phyloP scores from a whole-genome alignment of 768 basidiomycete genomes.

The Trametes villosa region DNA sequence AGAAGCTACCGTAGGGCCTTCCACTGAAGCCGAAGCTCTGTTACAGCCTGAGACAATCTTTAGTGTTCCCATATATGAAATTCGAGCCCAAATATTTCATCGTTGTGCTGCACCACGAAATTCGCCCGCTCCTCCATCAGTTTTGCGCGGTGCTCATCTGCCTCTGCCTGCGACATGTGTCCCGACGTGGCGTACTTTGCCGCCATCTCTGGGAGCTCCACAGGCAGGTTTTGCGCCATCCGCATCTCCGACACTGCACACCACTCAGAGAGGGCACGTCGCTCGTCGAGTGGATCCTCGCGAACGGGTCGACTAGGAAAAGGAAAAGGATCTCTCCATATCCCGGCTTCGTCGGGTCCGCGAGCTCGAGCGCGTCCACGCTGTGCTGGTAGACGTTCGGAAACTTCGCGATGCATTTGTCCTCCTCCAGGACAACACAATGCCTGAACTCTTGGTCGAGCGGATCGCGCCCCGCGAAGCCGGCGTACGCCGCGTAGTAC shows the following conservation, averaged over 20 bases:
- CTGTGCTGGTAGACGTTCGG: conserved; percentile 45
- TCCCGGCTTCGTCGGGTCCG: conserved; percentile 38
- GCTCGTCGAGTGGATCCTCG: conserved; percentile 36
- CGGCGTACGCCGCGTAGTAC: conserved; percentile 5
- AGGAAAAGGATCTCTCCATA: conserved; percentile 44
- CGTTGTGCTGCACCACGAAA: conserved; percentile 17
- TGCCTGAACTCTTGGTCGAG: conserved; percentile 33
- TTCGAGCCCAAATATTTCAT: conserved; percentile 11
- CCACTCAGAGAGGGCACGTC: conserved; percentile 39
- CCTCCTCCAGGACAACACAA: conserved; percentile 33
- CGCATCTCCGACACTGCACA: conserved; percentile 23
- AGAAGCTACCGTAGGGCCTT: no score
- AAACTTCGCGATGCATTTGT: conserved; percentile 40
- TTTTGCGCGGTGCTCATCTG: conserved; percentile 16
- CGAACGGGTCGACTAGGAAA: conserved; percentile 43
- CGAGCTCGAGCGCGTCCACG: conserved; percentile 40
- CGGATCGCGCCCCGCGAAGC: conserved; percentile 8
- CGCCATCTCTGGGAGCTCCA: conserved; percentile 26
- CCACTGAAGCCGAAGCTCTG: no score
- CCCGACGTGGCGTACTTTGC: not conserved
- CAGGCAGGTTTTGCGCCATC: conserved; percentile 13
- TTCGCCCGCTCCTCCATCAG: conserved; percentile 26
- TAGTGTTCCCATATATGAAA: conserved; percentile 27
- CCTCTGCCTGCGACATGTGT: conserved; percentile 12
- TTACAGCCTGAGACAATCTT: no score